Base-by-base conservation (phyloP, 768 basidiomycete genomes). In the Panaeolus papilionaceus region DNA sequence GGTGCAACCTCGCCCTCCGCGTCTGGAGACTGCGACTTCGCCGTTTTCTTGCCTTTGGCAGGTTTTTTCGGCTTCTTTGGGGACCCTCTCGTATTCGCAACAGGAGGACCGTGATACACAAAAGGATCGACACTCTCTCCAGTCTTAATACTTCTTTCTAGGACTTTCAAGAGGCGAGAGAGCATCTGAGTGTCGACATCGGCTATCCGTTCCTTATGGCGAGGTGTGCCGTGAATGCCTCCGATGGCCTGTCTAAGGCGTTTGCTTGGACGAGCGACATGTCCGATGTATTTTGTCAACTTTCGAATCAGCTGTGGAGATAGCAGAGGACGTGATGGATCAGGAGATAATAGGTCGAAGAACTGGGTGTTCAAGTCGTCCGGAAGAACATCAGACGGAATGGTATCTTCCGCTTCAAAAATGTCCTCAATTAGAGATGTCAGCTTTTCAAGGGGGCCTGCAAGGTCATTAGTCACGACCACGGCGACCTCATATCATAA, bases 101-200 rank as follows among this genome's bases (percentile, higher is more conserved):
- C 72, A 66, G 68, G 63, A 66, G 65, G 80, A 70, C 47, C 67
- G 44, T 70, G 69, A 38, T 78, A 72, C 8, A 78, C 81, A 70
- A 98, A 94, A 0, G 92, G 91, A 68, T 92, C 91, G 9, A 93
- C 68, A 68, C 90, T 89, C 75, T 95, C 92, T 0, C 89, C 92
- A 2, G 88, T 85, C 69, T 86, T 88, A 63, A 96, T 89, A 63
- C 88, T 92, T 42, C 95, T 84, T 72, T 94, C 93, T 2, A 98
- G 79, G 16, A 94, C 80, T 77, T 92, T 93, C 68, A 97, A 75
- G 37, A 95, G 71, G 58, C 94, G 83, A 1, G 85, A 84, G 38
- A 98, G 78, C 5, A 84, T 76, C 6, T 83, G 79, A 0, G 84
- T 84, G 51, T 95, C 92, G 20, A 95, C 84, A 42, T 93, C 89